Evolutionary conservation across 129 eudicot genomes (phyloP).

Genomic region (Tanacetum coccineum): DNA sequence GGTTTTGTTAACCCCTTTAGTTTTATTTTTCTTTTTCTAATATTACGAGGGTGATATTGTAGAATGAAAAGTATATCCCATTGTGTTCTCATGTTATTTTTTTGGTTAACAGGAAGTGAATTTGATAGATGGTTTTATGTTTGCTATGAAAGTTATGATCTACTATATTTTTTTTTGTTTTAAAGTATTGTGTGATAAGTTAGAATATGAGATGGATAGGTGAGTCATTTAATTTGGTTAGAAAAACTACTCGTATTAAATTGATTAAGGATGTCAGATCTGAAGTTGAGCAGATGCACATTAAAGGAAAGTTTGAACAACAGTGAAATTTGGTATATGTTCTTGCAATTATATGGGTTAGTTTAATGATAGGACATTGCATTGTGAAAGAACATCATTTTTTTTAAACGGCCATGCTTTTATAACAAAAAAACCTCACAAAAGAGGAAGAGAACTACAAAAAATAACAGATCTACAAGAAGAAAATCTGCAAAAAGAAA

Average conservation of each 20-base stretch:
- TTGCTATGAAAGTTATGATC: neutral
- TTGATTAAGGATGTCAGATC: conserved; percentile 28
- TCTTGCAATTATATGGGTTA: conserved; percentile 1
- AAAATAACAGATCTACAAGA: no score
- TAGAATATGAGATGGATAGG: neutral
- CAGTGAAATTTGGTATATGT: conserved; percentile 15
- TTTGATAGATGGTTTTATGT: neutral
- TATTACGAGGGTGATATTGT: conserved; percentile 1
- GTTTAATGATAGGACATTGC: neutral
- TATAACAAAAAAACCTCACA: no score
- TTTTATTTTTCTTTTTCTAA: neutral
- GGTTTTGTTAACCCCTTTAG: conserved; percentile 4
- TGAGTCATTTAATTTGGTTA: neutral
- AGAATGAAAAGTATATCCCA: neutral
- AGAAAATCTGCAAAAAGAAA: no score
- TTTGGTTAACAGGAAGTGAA: neutral
- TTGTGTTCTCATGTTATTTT: neutral
- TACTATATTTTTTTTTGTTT: neutral
- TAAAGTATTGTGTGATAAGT: neutral
- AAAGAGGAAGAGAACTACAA: no score
- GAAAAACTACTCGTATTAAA: neutral
- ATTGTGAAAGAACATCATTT: neutral
- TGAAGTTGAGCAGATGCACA: conserved; percentile 16
- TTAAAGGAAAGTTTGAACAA: conserved; percentile 10
- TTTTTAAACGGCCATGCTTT: no score